Percentiles rank a stretch among this genome's conserved stretches.
phyloP scores from a whole-genome alignment of 495 filamentous ascomycete species.

The Staphylotrichum tortipilum region DNA sequence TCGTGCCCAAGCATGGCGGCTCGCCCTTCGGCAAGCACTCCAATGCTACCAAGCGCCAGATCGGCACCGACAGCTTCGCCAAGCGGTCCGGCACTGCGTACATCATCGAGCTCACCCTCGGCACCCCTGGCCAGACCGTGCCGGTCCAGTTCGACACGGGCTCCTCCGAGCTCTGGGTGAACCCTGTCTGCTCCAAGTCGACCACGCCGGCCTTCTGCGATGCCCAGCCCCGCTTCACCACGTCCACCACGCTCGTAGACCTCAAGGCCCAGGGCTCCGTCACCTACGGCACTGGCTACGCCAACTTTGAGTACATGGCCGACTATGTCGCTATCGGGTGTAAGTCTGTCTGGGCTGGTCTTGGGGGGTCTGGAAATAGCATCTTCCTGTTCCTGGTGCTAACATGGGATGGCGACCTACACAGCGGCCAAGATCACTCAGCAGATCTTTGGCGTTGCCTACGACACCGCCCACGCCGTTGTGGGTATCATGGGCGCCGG shows the following conservation, averaged over 20 bases:
- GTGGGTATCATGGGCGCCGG: conserved; percentile 72
- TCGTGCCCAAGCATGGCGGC: conserved; percentile 4
- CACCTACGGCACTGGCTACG: conserved; percentile 21
- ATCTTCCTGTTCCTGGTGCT: not conserved
- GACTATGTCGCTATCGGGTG: conserved; percentile 23
- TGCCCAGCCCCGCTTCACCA: conserved; percentile 25
- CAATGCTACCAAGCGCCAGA: conserved; percentile 9
- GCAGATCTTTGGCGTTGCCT: conserved; percentile 38
- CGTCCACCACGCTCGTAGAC: conserved; percentile 13
- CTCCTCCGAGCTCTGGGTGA: conserved; percentile 34
- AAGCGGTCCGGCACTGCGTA: conserved; percentile 10
- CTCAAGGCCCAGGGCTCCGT: conserved; percentile 15
- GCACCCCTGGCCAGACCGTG: conserved; percentile 26
- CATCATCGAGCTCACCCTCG: conserved; percentile 14
- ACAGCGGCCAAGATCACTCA: conserved; percentile 24
- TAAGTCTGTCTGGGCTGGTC: not conserved
- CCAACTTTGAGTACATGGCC: conserved; percentile 18
- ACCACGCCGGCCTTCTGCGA: conserved; percentile 20
- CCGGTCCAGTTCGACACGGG: conserved; percentile 36
- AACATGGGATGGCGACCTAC: not conserved
- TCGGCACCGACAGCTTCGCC: not conserved
- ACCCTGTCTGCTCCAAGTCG: conserved; percentile 13
- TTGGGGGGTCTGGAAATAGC: too few species aligned
- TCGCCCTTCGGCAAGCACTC: conserved; percentile 5
- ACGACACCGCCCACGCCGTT: conserved; percentile 22